Percentiles rank a stretch among this genome's conserved stretches.
Evolutionary conservation across 1,284 basidiomycete species (phyloP).

Genomic region (Pseudozyma sp.): DNA sequence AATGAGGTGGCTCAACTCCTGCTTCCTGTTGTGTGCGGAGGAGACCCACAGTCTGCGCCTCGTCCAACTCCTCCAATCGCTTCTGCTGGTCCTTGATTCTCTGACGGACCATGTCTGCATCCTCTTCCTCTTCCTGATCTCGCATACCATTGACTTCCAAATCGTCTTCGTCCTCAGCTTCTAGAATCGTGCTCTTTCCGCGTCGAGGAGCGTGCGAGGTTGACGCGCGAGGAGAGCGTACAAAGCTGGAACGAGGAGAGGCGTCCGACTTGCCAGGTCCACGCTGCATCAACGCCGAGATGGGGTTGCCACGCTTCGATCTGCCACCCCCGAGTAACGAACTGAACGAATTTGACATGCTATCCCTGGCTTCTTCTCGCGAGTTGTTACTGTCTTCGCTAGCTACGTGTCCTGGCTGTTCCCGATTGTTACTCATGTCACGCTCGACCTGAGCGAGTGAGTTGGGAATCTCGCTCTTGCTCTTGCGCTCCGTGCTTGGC

Average conservation of each 20-base stretch:
- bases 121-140: conserved; percentile 33
- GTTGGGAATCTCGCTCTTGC: conserved; percentile 35
- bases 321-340: conserved; percentile 12
- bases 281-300: conserved; percentile 14
- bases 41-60: conserved; percentile 39
- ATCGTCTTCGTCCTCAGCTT: conserved; percentile 1
- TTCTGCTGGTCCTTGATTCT: conserved; percentile 36
- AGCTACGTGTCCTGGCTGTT: conserved; percentile 24
- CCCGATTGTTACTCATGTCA: conserved; percentile 25
- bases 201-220: conserved; percentile 1
- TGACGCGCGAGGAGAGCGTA: conserved; percentile 8
- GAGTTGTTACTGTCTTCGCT: background rate
- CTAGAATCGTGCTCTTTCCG: conserved; percentile 7
- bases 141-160: background rate
- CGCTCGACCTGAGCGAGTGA: conserved; percentile 19
- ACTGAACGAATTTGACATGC: conserved; percentile 14
- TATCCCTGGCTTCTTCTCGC: background rate
- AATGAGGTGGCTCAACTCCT: conserved; percentile 30
- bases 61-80: conserved; percentile 39
- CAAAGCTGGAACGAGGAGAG: background rate
- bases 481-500: conserved; percentile 33
- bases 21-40: conserved; percentile 41
- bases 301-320: background rate
- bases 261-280: conserved; percentile 8
- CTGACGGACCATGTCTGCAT: conserved; percentile 26